Conservation (phyloP, 1,284 basidiomycete species). For the Ustilago tritici region DNA sequence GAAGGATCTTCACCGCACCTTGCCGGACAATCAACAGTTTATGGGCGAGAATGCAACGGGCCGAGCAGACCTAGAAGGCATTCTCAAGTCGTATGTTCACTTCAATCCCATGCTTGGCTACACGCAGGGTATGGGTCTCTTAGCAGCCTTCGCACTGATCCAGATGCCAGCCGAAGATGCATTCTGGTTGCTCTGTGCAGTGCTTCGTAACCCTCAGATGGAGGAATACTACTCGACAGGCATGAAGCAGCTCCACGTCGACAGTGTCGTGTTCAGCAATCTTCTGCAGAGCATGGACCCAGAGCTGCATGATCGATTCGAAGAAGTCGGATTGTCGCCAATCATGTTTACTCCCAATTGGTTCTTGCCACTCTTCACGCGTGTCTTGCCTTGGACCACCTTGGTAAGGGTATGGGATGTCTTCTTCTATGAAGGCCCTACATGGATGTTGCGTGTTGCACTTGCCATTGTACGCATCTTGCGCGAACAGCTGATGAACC, state of each 20-base stretch:
- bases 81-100: conserved; percentile 70
- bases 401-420: conserved; percentile 86
- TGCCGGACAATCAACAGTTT: conserved; percentile 63
- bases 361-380: conserved; percentile 76
- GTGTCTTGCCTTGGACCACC: conserved; percentile 81
- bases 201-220: conserved; percentile 76
- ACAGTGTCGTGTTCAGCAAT: conserved; percentile 81
- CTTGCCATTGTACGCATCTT: conserved; percentile 78
- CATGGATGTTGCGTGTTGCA: conserved; percentile 83
- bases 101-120: conserved; percentile 70
- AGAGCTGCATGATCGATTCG: conserved; percentile 64
- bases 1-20: conserved; percentile 65
- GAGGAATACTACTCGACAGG: conserved; percentile 78
- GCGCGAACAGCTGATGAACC: conserved; percentile 74
- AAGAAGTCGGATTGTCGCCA: conserved; percentile 57
- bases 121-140: conserved; percentile 77
- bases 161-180: conserved; percentile 89
- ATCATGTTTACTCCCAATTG: conserved; percentile 67
- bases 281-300: conserved; percentile 80
- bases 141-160: conserved; percentile 82
- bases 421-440: conserved; percentile 80
- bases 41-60: conserved; percentile 59
- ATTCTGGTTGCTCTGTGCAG: conserved; percentile 82
- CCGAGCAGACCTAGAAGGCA: conserved; percentile 61
- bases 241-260: conserved; percentile 82